Evolutionary conservation across 805 yeast genomes (phyloP).

Genomic region (Cyberlindnera misumaiensis): DNA sequence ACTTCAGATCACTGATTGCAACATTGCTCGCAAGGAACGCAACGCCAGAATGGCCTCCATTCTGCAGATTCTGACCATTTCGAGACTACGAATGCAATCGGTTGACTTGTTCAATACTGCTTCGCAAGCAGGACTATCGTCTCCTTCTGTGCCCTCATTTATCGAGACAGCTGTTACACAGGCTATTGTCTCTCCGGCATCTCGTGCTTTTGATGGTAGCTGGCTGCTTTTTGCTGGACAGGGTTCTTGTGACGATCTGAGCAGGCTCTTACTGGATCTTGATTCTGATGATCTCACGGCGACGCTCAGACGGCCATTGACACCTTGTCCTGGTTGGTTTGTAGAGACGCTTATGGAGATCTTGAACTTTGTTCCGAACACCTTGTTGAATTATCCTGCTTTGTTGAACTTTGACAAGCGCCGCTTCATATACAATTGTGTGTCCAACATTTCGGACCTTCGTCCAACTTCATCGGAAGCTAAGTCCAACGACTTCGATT

Average conservation of each 20-base stretch:
- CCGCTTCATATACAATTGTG: constrained; percentile 57
- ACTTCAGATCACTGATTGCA: constrained; percentile 56
- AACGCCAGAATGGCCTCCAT: constrained; percentile 62
- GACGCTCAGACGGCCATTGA: constrained; percentile 37
- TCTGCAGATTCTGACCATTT: constrained; percentile 56
- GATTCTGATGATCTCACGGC: constrained; percentile 27
- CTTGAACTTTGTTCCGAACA: constrained; percentile 72
- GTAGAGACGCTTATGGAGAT: constrained; percentile 72
- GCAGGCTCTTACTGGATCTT: constrained; percentile 28
- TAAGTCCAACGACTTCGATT: constrained; percentile 37
- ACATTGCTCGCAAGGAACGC: constrained; percentile 53
- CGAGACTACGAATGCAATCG: constrained; percentile 62
- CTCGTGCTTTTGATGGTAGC: constrained; percentile 56
- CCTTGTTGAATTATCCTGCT: constrained; percentile 54
- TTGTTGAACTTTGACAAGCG: constrained; percentile 83
- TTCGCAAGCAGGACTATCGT: constrained; percentile 21
- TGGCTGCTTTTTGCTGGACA: constrained; percentile 56
- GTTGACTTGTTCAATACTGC: constrained; percentile 1
- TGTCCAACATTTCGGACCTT: constrained; percentile 45
- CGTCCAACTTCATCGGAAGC: background rate
- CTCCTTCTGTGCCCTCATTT: constrained; percentile 67
- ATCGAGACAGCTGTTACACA: constrained; percentile 72
- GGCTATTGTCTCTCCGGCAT: constrained; percentile 75
- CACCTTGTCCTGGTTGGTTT: constrained; percentile 92
- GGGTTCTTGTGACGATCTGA: constrained; percentile 24